Percentiles rank a stretch among this genome's conserved stretches.
These are phyloP conservation scores for Metarhizium brunneum DNA, from an alignment of 2,329 filamentous ascomycete species.

Conservation along the genomic window DNA sequence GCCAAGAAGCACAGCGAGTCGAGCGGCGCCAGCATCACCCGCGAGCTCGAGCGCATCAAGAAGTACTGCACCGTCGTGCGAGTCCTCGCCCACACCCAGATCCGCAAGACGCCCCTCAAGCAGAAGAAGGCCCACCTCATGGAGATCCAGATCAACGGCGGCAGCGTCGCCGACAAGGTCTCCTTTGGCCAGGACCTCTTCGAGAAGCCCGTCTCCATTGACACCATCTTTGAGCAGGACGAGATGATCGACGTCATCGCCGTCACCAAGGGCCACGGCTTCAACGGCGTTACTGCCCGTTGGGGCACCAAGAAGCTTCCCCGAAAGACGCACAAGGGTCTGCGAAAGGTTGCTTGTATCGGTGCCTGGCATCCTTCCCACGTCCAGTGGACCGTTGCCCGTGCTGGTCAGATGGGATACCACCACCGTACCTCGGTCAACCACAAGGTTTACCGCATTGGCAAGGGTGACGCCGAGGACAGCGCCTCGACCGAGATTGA, in stretches of 20 bases:
- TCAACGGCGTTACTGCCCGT: slow-evolving; percentile 90
- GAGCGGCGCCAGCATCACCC: slow-evolving; percentile 81
- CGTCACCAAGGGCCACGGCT: slow-evolving; percentile 99
- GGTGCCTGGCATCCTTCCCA: slow-evolving; percentile 99
- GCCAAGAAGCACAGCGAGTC: slow-evolving; percentile 99
- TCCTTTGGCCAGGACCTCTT: slow-evolving; percentile 91
- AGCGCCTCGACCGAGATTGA: slow-evolving; percentile 94
- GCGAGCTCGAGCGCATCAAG: slow-evolving; percentile 99
- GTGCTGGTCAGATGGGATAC: slow-evolving; percentile 99
- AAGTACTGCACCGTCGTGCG: slow-evolving; percentile 99
- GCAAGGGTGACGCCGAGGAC: slow-evolving; percentile 81
- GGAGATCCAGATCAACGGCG: slow-evolving; percentile 99
- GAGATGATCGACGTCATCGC: slow-evolving; percentile 99
- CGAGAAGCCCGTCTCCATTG: slow-evolving; percentile 96
- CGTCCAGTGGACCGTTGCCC: slow-evolving; percentile 99
- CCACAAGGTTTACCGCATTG: slow-evolving; percentile 99
- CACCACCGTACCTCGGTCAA: slow-evolving; percentile 99
- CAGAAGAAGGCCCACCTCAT: slow-evolving; percentile 99
- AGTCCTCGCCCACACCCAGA: slow-evolving; percentile 98
- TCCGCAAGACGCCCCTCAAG: slow-evolving; percentile 98
- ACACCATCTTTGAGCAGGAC: slow-evolving; percentile 95
- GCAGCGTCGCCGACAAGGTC: slow-evolving; percentile 92
- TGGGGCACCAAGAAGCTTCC: slow-evolving; percentile 99
- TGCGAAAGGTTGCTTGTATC: slow-evolving; percentile 99
- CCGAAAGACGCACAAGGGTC: slow-evolving; percentile 99